phyloP scores from a whole-genome alignment of 2,329 filamentous ascomycete genomes.

The Hymenoscyphus salicellus region DNA sequence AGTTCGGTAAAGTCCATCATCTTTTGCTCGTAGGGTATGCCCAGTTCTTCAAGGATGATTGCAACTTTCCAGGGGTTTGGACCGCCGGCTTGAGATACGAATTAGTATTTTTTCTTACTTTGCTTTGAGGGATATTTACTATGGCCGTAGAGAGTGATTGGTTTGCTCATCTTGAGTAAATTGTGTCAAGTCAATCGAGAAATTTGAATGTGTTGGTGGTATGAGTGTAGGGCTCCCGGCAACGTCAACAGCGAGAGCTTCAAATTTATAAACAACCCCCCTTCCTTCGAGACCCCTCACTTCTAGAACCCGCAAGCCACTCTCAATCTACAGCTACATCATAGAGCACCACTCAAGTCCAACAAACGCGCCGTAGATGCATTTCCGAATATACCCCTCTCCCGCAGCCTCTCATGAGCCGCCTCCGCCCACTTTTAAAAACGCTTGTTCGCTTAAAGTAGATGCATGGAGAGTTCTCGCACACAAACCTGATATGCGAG shows the following conservation, averaged over 20 bases:
- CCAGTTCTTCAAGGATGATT: constrained; percentile 44
- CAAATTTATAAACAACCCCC: background rate
- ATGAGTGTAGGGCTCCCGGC: too few relatives aligned
- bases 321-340: background rate
- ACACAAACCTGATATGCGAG: too few relatives aligned
- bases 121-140: background rate
- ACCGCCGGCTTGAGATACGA: background rate
- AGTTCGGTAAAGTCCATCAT: constrained; percentile 40
- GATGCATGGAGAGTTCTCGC: too few relatives aligned
- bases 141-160: background rate
- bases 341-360: background rate
- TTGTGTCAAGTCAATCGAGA: background rate
- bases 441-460: too few relatives aligned
- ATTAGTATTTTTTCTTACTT: background rate
- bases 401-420: background rate
- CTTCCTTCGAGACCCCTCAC: background rate
- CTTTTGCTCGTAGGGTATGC: constrained; percentile 39
- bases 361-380: background rate
- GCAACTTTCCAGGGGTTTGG: constrained; percentile 39
- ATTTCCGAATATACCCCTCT: background rate
- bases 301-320: background rate
- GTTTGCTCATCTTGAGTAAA: background rate
- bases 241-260: background rate
- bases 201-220: background rate
- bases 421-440: too few relatives aligned